These are phyloP conservation scores for Cryoendolithus antarcticus DNA, from an alignment of 2,329 filamentous ascomycete genomes.

Conservation along the genomic window DNA sequence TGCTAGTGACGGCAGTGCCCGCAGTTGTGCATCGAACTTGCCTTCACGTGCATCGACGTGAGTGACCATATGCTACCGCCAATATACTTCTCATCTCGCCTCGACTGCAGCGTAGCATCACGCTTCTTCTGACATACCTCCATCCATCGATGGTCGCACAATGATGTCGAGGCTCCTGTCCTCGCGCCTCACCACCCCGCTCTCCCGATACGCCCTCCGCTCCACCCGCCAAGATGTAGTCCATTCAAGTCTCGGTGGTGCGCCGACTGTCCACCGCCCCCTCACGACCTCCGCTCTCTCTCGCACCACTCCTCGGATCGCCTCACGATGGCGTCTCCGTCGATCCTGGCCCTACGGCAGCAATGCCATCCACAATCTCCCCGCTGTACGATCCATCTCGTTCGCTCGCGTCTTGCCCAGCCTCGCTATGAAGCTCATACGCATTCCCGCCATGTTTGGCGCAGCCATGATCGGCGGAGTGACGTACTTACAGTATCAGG, in stretches of 20 bases:
- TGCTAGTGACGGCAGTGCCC: too few relatives aligned
- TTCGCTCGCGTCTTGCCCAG: conserved; percentile 64
- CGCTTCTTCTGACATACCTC: too few relatives aligned
- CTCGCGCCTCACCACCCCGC: conserved; percentile 52
- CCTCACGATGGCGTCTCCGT: conserved; percentile 23
- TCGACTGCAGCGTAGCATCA: too few relatives aligned
- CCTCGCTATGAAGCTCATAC: conserved; percentile 76
- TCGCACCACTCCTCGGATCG: conserved; percentile 8
- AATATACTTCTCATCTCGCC: too few relatives aligned
- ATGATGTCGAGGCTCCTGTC: conserved; percentile 53
- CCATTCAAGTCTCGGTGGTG: conserved; percentile 8
- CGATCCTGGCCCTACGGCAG: conserved; percentile 64
- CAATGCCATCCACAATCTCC: conserved; percentile 72
- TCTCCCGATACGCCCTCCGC: conserved; percentile 32
- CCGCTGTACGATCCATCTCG: conserved; percentile 50
- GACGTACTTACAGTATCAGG: conserved; percentile 93
- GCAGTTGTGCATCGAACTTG: too few relatives aligned
- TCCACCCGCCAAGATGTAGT: conserved; percentile 20
- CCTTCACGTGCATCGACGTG: too few relatives aligned
- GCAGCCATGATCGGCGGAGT: conserved; percentile 75
- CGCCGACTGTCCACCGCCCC: conserved; percentile 12
- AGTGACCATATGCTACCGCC: too few relatives aligned
- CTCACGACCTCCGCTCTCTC: conserved; percentile 16
- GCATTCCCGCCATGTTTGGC: conserved; percentile 83
- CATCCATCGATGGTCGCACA: conserved; percentile 10